A percentile compares a stretch with the other conserved stretches of the same genome.
Conservation (phyloP, 805 yeast species). For the Pichia ethanolica region DNA sequence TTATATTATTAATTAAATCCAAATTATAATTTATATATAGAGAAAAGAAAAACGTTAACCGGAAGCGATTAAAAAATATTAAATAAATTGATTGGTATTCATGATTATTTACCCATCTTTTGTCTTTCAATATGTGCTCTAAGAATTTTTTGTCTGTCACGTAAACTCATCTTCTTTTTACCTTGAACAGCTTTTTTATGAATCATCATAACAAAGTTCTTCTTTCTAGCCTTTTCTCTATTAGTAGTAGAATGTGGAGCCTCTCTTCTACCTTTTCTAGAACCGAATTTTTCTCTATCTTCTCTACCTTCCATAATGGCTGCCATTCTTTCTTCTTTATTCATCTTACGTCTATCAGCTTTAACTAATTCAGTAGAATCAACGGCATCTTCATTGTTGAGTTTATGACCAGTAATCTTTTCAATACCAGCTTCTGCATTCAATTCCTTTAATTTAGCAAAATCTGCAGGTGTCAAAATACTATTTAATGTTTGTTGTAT, state of each 20-base stretch:
- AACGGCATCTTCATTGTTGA: constrained; percentile 72
- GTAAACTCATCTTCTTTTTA: constrained; percentile 78
- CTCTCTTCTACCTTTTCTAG: constrained; percentile 72
- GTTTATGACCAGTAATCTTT: constrained; percentile 55
- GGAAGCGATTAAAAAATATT: too few species aligned
- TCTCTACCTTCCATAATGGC: constrained; percentile 86
- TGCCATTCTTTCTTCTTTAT: constrained; percentile 85
- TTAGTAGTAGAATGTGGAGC: constrained; percentile 87
- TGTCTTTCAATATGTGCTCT: constrained; percentile 84
- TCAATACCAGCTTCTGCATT: constrained; percentile 79
- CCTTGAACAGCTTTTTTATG: constrained; percentile 94
- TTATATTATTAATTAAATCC: too few species aligned
- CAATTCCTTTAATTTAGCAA: constrained; percentile 88
- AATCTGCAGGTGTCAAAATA: constrained; percentile 95
- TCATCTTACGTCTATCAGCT: constrained; percentile 70
- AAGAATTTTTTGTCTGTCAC: constrained; percentile 83
- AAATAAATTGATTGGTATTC: not conserved
- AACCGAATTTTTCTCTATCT: constrained; percentile 85
- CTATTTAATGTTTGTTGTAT: constrained; percentile 41
- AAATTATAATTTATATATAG: too few species aligned
- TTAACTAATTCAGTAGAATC: constrained; percentile 77
- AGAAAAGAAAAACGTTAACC: too few species aligned
- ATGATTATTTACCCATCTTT: constrained; percentile 44
- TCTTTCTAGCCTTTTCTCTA: constrained; percentile 92
- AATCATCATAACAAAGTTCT: constrained; percentile 98